A percentile compares a stretch with the other conserved stretches of the same genome.
phyloP scores from a whole-genome alignment of 805 yeast genomes.

The Candida glaebosa region DNA sequence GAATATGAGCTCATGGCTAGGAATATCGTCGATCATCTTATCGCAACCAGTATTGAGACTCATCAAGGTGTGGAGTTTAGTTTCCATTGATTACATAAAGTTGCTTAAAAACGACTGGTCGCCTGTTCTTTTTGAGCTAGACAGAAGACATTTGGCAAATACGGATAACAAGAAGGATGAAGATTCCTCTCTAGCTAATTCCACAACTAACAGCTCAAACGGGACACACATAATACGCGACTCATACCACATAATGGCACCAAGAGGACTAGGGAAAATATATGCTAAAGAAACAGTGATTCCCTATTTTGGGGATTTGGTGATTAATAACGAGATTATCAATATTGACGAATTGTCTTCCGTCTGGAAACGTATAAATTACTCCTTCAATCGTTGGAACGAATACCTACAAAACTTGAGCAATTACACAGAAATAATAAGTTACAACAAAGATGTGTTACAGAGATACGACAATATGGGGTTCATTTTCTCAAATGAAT shows the following conservation, averaged over 20 bases:
- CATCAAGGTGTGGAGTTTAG: conserved; percentile 68
- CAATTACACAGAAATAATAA: conserved; percentile 39
- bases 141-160: conserved; percentile 59
- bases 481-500: conserved; percentile 41
- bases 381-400: conserved; percentile 81
- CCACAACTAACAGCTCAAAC: conserved; percentile 7
- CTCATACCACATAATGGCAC: conserved; percentile 73
- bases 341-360: conserved; percentile 57
- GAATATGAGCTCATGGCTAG: conserved; percentile 93
- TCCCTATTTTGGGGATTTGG: conserved; percentile 87
- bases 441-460: conserved; percentile 38
- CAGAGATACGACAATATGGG: conserved; percentile 39
- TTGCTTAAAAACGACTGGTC: conserved; percentile 82
- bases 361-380: conserved; percentile 62
- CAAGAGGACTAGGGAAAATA: conserved; percentile 78
- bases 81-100: conserved; percentile 56
- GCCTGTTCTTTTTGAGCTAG: conserved; percentile 85
- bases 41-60: conserved; percentile 79
- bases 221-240: conserved; percentile 17
- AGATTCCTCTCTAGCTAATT: conserved; percentile 3
- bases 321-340: conserved; percentile 41
- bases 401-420: conserved; percentile 54
- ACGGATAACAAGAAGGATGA: conserved; percentile 14
- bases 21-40: conserved; percentile 78
- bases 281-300: conserved; percentile 76